Percentiles rank a stretch among this genome's conserved stretches.
Evolutionary conservation across 1,284 basidiomycete genomes (phyloP).

Genomic region (Heterobasidion irregulare): DNA sequence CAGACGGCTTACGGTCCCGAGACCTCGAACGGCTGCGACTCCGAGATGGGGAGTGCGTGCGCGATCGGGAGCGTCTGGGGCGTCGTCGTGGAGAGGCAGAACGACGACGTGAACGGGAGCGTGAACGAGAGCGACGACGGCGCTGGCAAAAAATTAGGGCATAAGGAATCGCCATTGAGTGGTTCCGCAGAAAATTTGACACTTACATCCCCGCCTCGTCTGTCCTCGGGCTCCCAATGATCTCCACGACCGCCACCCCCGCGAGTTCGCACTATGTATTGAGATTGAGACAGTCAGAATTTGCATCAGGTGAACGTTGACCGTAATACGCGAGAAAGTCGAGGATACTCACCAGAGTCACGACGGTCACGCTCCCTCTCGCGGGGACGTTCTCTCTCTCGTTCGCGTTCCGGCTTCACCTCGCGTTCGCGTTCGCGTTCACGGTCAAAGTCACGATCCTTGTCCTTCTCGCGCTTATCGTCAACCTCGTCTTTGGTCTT

Average conservation of each 20-base stretch:
- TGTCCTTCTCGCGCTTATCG: slow-evolving; percentile 34
- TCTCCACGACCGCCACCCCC: slow-evolving; percentile 41
- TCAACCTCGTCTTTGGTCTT: slow-evolving; percentile 64
- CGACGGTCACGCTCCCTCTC: slow-evolving; percentile 30
- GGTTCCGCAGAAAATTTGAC: slow-evolving; percentile 1
- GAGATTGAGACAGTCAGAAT: slow-evolving; percentile 1
- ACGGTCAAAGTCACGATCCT: slow-evolving; percentile 30
- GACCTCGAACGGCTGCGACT: slow-evolving; percentile 53
- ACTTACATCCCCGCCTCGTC: slow-evolving; percentile 56
- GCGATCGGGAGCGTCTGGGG: slow-evolving; percentile 44
- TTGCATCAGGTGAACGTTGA: background rate
- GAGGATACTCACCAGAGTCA: slow-evolving; percentile 40
- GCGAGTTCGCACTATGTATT: slow-evolving; percentile 30
- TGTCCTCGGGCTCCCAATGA: slow-evolving; percentile 73
- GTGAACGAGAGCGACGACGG: slow-evolving; percentile 33
- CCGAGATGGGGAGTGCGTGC: slow-evolving; percentile 47
- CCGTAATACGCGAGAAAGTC: background rate
- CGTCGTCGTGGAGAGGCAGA: slow-evolving; percentile 59
- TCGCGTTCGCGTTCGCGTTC: slow-evolving; percentile 40
- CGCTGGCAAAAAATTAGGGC: slow-evolving; percentile 28
- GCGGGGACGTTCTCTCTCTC: slow-evolving; percentile 18
- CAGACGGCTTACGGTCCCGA: slow-evolving; percentile 50
- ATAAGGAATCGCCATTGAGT: background rate
- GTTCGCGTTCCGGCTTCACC: slow-evolving; percentile 25
- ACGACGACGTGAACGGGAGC: slow-evolving; percentile 59